Evolutionary conservation across 306 rosid species (phyloP).

Genomic region (Sesbania bispinosa): DNA sequence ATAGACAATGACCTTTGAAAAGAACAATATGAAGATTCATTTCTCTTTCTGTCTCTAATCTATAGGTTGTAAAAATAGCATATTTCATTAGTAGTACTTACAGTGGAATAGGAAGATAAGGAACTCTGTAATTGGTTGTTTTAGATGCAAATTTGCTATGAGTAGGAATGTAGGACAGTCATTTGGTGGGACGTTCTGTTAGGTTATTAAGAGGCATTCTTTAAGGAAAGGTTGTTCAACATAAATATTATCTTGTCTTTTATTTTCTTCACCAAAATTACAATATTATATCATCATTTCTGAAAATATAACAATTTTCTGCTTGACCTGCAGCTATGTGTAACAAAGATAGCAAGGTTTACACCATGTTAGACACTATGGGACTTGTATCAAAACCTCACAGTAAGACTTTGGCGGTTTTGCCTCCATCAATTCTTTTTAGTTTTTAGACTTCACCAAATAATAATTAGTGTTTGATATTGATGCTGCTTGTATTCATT

Average conservation of each 20-base stretch:
- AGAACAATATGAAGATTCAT: background rate
- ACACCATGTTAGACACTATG: slow-evolving; percentile 60
- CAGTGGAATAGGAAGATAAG: slow-evolving; percentile 9
- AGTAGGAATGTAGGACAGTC: slow-evolving; percentile 10
- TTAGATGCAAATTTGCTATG: slow-evolving; percentile 13
- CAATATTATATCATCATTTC: background rate
- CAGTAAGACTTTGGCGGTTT: slow-evolving; percentile 55
- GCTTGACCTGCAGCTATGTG: slow-evolving; percentile 72
- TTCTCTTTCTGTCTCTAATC: background rate
- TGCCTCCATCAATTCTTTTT: slow-evolving; percentile 5
- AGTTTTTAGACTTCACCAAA: slow-evolving; percentile 21
- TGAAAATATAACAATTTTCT: slow-evolving; percentile 26
- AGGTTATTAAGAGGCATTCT: slow-evolving; percentile 11
- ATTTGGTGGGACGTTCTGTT: slow-evolving; percentile 17
- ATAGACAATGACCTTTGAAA: slow-evolving; percentile 1
- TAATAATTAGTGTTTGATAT: slow-evolving; percentile 22
- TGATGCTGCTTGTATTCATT: slow-evolving; percentile 24
- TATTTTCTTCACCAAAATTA: slow-evolving; percentile 4
- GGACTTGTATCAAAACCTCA: slow-evolving; percentile 67
- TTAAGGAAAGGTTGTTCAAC: slow-evolving; percentile 6
- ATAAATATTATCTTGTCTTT: background rate
- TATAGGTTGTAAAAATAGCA: background rate
- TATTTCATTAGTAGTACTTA: background rate
- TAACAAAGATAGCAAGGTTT: slow-evolving; percentile 85
- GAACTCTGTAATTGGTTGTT: background rate